A percentile compares a stretch with the other conserved stretches of the same genome.
phyloP scores from a whole-genome alignment of 2,329 filamentous ascomycete species.

The Parafenestella ontariensis region DNA sequence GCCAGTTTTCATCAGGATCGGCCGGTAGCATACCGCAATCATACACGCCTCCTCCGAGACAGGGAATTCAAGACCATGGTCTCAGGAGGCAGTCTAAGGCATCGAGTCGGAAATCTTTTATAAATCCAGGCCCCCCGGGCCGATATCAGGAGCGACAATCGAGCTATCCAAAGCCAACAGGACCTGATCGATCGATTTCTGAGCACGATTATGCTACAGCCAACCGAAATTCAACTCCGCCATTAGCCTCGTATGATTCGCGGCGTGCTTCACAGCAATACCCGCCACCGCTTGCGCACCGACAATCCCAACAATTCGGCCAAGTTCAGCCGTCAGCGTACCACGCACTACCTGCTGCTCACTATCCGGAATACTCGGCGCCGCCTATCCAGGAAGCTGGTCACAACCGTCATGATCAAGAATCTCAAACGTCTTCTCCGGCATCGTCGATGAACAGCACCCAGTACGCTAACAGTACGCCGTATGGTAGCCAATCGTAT shows the following conservation, averaged over 20 bases:
- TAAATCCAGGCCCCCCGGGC: conserved; percentile 9
- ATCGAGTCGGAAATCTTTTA: conserved; percentile 4
- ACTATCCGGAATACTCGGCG: conserved; percentile 6
- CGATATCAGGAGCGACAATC: conserved; percentile 20
- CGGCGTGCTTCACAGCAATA: not conserved
- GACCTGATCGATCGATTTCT: conserved; percentile 3
- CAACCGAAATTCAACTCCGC: not conserved
- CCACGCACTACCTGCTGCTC: not conserved
- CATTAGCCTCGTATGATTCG: not conserved
- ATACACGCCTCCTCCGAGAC: conserved; percentile 3
- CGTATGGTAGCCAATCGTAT: conserved; percentile 1
- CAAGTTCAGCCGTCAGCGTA: not conserved
- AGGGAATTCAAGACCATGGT: conserved; percentile 8
- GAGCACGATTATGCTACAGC: conserved; percentile 8
- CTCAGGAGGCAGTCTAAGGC: conserved; percentile 15
- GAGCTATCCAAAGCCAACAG: conserved; percentile 1
- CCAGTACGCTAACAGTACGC: conserved; percentile 9
- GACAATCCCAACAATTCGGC: conserved; percentile 2
- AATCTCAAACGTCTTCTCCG: conserved; percentile 6
- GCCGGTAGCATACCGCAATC: not conserved
- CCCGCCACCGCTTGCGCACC: conserved; percentile 4
- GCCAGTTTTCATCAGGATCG: conserved; percentile 1
- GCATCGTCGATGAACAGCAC: conserved; percentile 15
- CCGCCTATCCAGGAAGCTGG: conserved; percentile 1
- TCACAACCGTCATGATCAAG: conserved; percentile 2